phyloP scores from a whole-genome alignment of 2,329 filamentous ascomycete species.

The Fusarium verrucosum region DNA sequence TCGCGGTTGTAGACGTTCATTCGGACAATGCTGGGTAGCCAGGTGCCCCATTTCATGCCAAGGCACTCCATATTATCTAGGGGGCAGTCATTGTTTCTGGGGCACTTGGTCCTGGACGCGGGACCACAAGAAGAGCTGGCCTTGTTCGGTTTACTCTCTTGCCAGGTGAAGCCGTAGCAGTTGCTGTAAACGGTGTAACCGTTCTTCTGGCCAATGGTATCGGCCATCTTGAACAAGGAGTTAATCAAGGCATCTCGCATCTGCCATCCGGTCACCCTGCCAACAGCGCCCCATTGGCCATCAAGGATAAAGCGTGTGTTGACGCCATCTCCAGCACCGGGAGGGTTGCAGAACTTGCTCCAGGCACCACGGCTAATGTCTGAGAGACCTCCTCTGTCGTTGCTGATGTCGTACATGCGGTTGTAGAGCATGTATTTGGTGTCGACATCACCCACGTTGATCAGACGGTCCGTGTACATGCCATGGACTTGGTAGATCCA shows the following conservation, averaged over 20 bases:
- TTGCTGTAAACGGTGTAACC: not conserved
- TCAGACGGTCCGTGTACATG: constrained; percentile 3
- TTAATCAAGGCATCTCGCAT: constrained; percentile 5
- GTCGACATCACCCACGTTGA: constrained; percentile 6
- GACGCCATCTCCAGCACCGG: not conserved
- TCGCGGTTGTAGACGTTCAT: constrained; percentile 12
- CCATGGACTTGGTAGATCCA: constrained; percentile 6
- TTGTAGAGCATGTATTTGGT: constrained; percentile 5
- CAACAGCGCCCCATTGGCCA: constrained; percentile 1
- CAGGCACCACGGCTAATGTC: not conserved
- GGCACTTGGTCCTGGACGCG: not conserved
- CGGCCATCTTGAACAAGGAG: not conserved
- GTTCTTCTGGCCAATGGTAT: not conserved
- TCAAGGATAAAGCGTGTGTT: not conserved
- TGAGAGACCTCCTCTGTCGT: not conserved
- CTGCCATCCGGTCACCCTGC: not conserved
- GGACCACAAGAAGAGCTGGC: not conserved
- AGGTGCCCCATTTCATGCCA: not conserved
- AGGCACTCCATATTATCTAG: constrained; percentile 6
- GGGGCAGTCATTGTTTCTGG: not conserved
- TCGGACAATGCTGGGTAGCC: constrained; percentile 11
- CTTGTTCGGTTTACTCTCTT: not conserved
- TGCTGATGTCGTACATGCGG: constrained; percentile 2
- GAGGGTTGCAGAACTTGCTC: constrained; percentile 1
- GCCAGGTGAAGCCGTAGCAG: constrained; percentile 4